phyloP scores from a whole-genome alignment of 208 protist species.

The Trichomonas gallinae region DNA sequence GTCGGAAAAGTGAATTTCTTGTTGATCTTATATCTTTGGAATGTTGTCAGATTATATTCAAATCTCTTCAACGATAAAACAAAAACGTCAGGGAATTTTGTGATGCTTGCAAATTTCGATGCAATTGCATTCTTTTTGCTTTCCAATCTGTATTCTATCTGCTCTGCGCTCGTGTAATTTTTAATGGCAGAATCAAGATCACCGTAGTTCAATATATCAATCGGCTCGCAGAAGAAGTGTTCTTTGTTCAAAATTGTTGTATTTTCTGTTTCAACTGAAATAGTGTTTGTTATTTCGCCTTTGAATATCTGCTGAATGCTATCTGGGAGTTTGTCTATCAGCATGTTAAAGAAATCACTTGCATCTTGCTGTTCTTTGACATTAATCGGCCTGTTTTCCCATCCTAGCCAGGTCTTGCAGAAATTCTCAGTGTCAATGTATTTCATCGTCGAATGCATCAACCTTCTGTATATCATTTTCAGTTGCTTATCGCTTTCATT shows the following conservation, averaged over 20 bases:
- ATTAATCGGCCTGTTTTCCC: not conserved
- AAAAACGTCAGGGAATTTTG: not conserved
- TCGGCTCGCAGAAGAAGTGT: not conserved
- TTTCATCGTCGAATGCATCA: not conserved
- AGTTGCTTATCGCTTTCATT: not conserved
- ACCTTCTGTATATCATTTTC: not conserved
- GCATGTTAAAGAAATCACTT: not conserved
- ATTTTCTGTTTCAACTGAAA: not conserved
- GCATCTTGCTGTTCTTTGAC: not conserved
- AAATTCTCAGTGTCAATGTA: not conserved
- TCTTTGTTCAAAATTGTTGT: not conserved
- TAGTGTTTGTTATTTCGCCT: not conserved
- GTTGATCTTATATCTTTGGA: not conserved
- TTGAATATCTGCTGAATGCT: not conserved
- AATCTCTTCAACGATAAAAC: not conserved
- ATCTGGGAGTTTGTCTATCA: not conserved
- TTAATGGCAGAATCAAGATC: not conserved
- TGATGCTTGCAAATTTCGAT: not conserved
- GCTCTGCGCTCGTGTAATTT: not conserved
- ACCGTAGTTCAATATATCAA: not conserved
- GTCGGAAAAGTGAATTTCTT: not conserved
- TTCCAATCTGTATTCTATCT: not conserved
- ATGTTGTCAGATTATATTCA: not conserved
- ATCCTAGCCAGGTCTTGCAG: not conserved
- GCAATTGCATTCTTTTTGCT: not conserved